Evolutionary conservation across 192 early-diverging fungal genomes (phyloP).

Genomic region (Coemansia sp.): DNA sequence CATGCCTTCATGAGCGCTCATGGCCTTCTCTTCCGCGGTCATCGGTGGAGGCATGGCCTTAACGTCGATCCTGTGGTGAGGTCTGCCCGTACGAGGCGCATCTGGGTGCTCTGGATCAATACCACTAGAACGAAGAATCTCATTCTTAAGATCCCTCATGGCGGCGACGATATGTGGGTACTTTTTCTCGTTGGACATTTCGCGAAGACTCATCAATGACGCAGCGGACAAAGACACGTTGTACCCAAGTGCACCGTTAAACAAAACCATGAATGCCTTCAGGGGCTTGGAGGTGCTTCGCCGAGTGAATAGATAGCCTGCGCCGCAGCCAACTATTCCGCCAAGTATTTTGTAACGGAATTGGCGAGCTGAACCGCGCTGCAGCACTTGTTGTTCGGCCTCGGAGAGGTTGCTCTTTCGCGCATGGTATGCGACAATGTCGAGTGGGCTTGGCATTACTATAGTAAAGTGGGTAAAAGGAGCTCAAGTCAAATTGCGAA

Average conservation of each 20-base stretch:
- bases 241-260: slow-evolving; percentile 18
- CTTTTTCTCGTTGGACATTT: slow-evolving; percentile 28
- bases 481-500: background rate
- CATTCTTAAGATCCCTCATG: slow-evolving; percentile 28
- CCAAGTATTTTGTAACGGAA: slow-evolving; percentile 2
- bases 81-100: background rate
- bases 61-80: slow-evolving; percentile 17
- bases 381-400: slow-evolving; percentile 20
- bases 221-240: slow-evolving; percentile 5
- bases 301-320: slow-evolving; percentile 30
- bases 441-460: slow-evolving; percentile 27
- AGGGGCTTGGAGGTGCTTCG: slow-evolving; percentile 13
- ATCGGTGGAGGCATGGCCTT: slow-evolving; percentile 26
- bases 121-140: slow-evolving; percentile 35
- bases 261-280: slow-evolving; percentile 20
- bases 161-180: slow-evolving; percentile 45
- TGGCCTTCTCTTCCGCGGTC: slow-evolving; percentile 6
- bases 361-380: slow-evolving; percentile 8
- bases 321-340: slow-evolving; percentile 12
- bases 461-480: background rate
- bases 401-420: slow-evolving; percentile 32
- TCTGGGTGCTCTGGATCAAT: slow-evolving; percentile 37
- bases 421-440: slow-evolving; percentile 18
- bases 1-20: background rate
- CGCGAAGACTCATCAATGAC: slow-evolving; percentile 9